These are phyloP conservation scores for Pythium myriotylum DNA, from an alignment of 352 stramenopile genomes.

Conservation along the genomic window DNA sequence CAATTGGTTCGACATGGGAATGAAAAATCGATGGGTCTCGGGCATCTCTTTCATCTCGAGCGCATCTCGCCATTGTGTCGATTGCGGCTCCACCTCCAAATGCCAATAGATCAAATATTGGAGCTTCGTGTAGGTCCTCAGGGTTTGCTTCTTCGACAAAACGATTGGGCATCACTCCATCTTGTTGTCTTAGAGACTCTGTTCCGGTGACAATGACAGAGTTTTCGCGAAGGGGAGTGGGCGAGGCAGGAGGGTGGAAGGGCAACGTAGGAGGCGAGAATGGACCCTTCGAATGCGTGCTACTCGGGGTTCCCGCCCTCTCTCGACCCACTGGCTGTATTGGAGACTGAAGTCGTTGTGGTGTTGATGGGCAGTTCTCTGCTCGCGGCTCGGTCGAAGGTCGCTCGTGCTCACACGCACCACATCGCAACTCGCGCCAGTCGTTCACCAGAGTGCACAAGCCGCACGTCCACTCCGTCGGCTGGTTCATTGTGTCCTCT, in stretches of 20 bases:
- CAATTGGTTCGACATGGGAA: too few species aligned
- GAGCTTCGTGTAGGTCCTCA: conserved; percentile 15
- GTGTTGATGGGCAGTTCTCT: neutral
- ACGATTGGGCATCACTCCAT: too few species aligned
- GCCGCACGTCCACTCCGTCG: conserved; percentile 9
- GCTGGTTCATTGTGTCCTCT: conserved; percentile 17
- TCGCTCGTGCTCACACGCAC: conserved; percentile 20
- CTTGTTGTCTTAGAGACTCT: too few species aligned
- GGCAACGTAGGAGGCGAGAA: too few species aligned
- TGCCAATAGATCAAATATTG: conserved; percentile 22
- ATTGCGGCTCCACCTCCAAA: conserved; percentile 4
- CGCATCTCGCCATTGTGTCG: neutral
- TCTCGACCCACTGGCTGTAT: too few species aligned
- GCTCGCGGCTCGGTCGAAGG: neutral
- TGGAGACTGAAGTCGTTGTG: neutral
- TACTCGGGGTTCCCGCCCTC: too few species aligned
- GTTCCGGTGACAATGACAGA: too few species aligned
- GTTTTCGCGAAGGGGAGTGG: too few species aligned
- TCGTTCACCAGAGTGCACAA: conserved; percentile 25
- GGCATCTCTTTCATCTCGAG: neutral
- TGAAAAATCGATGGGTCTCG: neutral
- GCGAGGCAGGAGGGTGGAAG: too few species aligned
- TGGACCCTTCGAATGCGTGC: too few species aligned
- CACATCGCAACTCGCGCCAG: conserved; percentile 10
- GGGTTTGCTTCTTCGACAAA: neutral